Evolutionary conservation across 768 basidiomycete genomes (phyloP), one percentile per base, ranked within the genome.

Genomic region (Xerocomellus amylosporus): DNA sequence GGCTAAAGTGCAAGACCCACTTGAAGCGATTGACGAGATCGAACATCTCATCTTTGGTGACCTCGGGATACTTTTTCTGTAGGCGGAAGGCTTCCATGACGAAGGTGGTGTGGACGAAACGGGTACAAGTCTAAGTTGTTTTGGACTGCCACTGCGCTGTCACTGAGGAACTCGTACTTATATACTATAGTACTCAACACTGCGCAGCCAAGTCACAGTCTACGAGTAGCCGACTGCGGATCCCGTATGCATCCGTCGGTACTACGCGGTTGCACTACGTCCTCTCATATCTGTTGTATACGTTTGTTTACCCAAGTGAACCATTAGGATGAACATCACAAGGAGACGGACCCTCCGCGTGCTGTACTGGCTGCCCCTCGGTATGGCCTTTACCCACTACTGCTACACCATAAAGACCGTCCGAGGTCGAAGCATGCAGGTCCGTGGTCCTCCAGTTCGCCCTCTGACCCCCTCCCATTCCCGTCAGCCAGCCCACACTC

Each of bases 1-100:
- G 42, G 58, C 36, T 19, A 39, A 30, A 14, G 26, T 5, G 47
- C 36, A 14, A 45, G 38, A 81, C 93, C 62, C 64, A 97, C 96
- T 96, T 96, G 88, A 99, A 99, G 55, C 87, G 84, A 71, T 88
- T 93, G 73, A 97, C 85, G 71, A 98, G 83, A 68, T 91, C 86
- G 63, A 93, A 87, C 86, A 98, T 93, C 75, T 95, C 93, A 78
- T 96, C 93, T 66, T 86, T 84, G 39, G 90, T 78, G 61, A 97
- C 86, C 64, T 95, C 88, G 15, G 95, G 93, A 67, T 88, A 93
- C 73, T 95, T 96, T 77, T 87, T 92, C 68, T 92, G 88, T 14
- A 97, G 79, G 72, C 87, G 86, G 58, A 97, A 75, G 45, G 88
- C 86, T 70, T 92, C 86, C 90, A 93, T 91, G 46, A 62, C 40